Base-by-base conservation (phyloP, 2,329 filamentous ascomycete genomes). In the Claviceps sp. region DNA sequence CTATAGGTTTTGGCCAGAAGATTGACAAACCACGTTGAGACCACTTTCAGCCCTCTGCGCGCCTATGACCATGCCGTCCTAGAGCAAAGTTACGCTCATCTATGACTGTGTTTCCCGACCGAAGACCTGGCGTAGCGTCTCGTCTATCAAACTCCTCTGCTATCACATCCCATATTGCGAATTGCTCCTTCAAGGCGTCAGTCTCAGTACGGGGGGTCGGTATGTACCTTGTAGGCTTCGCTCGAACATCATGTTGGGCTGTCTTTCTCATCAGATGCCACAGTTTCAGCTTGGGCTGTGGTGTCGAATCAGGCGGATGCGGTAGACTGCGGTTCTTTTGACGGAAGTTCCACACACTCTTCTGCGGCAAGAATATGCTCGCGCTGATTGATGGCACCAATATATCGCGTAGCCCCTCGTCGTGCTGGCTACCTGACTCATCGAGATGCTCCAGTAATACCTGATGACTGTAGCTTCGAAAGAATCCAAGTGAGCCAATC, bases 361-460 rank as follows among this genome's bases (percentile, higher is more conserved):
- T 68, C 53, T 72, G 73, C 4, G 75, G 72, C 5, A 76, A 60
- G 53, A 80, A 75, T 65, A 80, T 71, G 54, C 69, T 74, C 48
- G 77, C 72, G 46, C 73, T 76, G 24, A 79, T 64, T n/a, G 74
- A 78, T 55, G 77, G 74, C 11, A 78, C 67, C 13, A 73, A 71
- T 16, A 75, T 70, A 52, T 76, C 73, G 16, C 69, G 69, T 53
- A 72, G 69, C 11, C 70, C 64, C 56, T 71, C 68, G 52, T 74
- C 72, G 56, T 72, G 73, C 56, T 76, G 74, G 7, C 72, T 71
- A 6, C 73, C 75, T 2, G 67, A 59, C 44, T 61, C 64, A 56
- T 79, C 76, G 13, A 80, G 64, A 57, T 73, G 70, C 30, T 73
- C 61, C 54, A 79, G 74, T 52, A 77, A 75, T 13, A 67, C 64